Base-by-base conservation (phyloP, 768 basidiomycete species). In the Pluteus cervinus region DNA sequence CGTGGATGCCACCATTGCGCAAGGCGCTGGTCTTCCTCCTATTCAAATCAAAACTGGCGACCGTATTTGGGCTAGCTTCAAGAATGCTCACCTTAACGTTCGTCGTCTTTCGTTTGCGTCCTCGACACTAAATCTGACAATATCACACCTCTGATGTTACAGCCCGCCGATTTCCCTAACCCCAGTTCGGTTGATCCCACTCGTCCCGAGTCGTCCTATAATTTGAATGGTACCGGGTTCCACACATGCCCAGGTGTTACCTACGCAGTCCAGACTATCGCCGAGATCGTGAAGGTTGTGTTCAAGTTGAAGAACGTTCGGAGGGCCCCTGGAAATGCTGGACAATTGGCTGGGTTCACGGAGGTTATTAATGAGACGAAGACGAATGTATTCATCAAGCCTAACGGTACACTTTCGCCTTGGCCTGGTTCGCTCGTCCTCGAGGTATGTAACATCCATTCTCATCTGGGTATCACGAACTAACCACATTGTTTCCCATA, bases 281-380 rank as follows among this genome's bases (percentile, higher is more conserved):
- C 65, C 4, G 69, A 73, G 44, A 63, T 68, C 26, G 48, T 76
- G 33, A 65, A 62, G 49, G 58, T 55, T n/a, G 54, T 77, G 22
- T 72, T 75, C 57, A 61, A 42, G 32, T 45, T 66, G 22, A 58
- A 63, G 44, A 70, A 70, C 44, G 41, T 75, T 24, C 64, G 68
- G 16, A 66, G 69, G 23, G 73, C 69, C 1, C 55, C 63, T 10
- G 73, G 71, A 1, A 47, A 57, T 33, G 53, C 64, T 8, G 76
- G 75, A 1, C 47, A 42, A 21, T 54, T 73, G 15, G 49, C 51
- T 16, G 50, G 60, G 4, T 64, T 64, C 43, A 46, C 46, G 30
- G 50, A 46, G 10, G 25, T 50, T 7, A 36, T 61, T 9, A 52
- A 56, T 28, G 57, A 62, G 39, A 62, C 61, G 7, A 65, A 64